phyloP scores from a whole-genome alignment of 371 early-diverging fungal species.

The Pancytospora philotis region DNA sequence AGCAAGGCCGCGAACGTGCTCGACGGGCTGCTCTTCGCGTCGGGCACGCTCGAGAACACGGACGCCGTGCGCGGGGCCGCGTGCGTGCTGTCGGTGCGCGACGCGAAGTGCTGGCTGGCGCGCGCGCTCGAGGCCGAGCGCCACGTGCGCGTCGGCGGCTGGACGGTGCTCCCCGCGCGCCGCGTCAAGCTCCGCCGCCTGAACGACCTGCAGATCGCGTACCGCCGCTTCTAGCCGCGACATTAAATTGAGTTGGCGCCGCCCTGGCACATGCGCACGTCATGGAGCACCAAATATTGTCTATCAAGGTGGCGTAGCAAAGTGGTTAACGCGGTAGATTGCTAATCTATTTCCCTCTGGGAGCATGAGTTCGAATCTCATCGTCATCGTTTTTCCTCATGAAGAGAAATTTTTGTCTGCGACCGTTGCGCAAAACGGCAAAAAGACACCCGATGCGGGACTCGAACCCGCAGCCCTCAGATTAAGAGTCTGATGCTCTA shows the following conservation, averaged over 20 bases:
- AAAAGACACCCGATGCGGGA: conserved; percentile 33
- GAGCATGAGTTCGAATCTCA: conserved; percentile 71
- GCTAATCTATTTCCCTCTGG: conserved; percentile 69
- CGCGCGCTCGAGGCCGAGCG: background rate
- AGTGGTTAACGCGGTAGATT: conserved; percentile 73
- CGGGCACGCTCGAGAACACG: conserved; percentile 3
- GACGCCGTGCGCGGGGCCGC: background rate
- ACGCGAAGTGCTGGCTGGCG: background rate
- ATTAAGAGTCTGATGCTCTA: conserved; percentile 38
- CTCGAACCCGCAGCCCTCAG: conserved; percentile 34
- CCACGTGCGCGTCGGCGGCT: background rate
- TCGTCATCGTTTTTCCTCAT: conserved; percentile 61
- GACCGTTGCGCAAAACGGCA: no score
- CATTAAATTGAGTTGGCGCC: no score
- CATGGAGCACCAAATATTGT: background rate
- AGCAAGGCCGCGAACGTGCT: background rate
- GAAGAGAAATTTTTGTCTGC: background rate
- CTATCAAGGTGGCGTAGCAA: conserved; percentile 62
- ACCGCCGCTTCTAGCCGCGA: conserved; percentile 15
- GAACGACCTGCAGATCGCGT: conserved; percentile 4
- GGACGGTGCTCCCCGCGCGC: conserved; percentile 2
- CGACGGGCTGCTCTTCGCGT: background rate
- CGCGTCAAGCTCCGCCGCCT: conserved; percentile 8
- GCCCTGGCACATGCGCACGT: no score
- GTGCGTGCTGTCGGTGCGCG: background rate